A percentile compares a stretch with the other conserved stretches of the same genome.
Evolutionary conservation across 2,329 filamentous ascomycete species (phyloP).

Genomic region (Zymoseptoria crescenta): DNA sequence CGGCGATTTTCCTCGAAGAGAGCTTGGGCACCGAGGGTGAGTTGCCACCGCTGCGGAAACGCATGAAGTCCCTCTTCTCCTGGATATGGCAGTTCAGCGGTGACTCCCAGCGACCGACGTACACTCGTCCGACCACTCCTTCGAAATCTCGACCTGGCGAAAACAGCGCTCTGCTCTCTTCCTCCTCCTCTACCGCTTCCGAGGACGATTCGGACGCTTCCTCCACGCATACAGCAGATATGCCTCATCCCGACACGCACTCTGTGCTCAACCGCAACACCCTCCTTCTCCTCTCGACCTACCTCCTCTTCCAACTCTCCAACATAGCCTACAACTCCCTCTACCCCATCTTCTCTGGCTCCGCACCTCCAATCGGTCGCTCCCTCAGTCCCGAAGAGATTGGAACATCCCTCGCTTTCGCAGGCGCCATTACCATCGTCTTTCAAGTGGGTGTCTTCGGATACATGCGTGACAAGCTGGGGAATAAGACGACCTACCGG

Average conservation of each 20-base stretch:
- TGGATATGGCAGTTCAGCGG: conserved; percentile 65
- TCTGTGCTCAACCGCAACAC: conserved; percentile 73
- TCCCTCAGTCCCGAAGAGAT: conserved; percentile 70
- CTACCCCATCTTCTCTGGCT: conserved; percentile 85
- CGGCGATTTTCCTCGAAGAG: conserved; percentile 78
- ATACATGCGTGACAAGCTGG: conserved; percentile 65
- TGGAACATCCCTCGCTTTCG: conserved; percentile 75
- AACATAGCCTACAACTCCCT: conserved; percentile 95
- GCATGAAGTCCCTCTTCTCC: conserved; percentile 53
- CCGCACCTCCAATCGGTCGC: conserved; percentile 66
- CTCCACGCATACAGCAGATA: conserved; percentile 26
- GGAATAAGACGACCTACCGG: conserved; percentile 80
- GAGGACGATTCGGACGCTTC: conserved; percentile 20
- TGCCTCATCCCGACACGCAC: conserved; percentile 41
- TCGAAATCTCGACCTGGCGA: conserved; percentile 1
- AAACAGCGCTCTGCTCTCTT: conserved; percentile 5
- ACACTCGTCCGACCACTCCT: conserved; percentile 36
- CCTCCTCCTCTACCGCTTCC: conserved; percentile 8
- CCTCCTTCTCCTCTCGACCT: conserved; percentile 71
- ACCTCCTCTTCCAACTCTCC: conserved; percentile 85
- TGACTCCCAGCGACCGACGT: conserved; percentile 50
- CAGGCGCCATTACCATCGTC: conserved; percentile 74
- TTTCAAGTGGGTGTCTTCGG: conserved; percentile 87
- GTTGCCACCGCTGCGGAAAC: conserved; percentile 52
- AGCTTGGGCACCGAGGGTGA: conserved; percentile 62